Percentiles rank a stretch among this genome's conserved stretches.
Conservation (phyloP, 208 protist species). For the Trichomonas gallinae region DNA sequence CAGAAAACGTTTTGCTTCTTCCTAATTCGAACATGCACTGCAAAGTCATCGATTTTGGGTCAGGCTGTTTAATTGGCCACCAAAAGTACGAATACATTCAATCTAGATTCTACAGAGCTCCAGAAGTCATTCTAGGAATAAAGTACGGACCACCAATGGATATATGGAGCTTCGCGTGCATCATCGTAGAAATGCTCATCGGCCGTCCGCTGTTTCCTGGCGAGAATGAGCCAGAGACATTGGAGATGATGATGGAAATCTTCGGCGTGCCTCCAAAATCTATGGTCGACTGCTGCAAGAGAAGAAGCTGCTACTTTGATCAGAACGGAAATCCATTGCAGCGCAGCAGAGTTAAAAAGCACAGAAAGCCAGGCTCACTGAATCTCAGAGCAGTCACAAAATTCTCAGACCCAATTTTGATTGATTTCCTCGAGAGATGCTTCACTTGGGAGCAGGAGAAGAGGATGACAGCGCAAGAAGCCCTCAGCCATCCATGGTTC, state of each 20-base stretch:
- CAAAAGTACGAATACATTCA: constrained; percentile 75
- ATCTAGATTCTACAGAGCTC: constrained; percentile 48
- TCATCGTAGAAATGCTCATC: constrained; percentile 43
- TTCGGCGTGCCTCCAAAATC: constrained; percentile 31
- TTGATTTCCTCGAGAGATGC: constrained; percentile 29
- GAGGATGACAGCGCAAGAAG: constrained; percentile 21
- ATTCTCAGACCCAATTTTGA: neutral
- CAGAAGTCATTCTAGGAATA: constrained; percentile 50
- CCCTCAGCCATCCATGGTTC: constrained; percentile 26
- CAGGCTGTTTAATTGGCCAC: constrained; percentile 62
- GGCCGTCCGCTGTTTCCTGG: constrained; percentile 45
- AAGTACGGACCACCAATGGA: constrained; percentile 47
- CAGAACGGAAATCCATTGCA: neutral
- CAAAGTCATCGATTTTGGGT: constrained; percentile 94
- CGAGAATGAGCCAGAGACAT: constrained; percentile 38
- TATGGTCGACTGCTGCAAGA: neutral
- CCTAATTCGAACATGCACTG: neutral
- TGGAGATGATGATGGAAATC: constrained; percentile 24
- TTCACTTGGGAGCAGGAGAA: constrained; percentile 26
- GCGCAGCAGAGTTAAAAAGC: neutral
- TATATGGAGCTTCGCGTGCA: constrained; percentile 51
- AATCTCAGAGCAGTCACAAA: neutral
- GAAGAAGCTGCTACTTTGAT: neutral
- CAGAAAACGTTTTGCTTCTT: neutral
- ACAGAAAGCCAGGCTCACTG: neutral